Conservation (phyloP, 805 yeast genomes). For the Kodamaea kaohsiungensis region DNA sequence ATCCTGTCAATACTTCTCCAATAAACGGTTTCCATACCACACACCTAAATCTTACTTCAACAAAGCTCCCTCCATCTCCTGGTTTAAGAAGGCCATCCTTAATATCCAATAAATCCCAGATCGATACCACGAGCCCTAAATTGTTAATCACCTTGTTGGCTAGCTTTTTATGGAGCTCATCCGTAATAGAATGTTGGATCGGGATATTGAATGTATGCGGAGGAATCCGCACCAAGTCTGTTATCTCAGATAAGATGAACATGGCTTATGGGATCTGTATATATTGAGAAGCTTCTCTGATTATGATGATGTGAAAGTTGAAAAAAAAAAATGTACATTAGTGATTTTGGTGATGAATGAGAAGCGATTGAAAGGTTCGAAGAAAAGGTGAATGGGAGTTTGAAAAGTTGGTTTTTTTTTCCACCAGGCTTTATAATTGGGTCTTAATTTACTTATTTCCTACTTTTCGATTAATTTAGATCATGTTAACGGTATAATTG, state of each 20-base stretch:
- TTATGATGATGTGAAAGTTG: not conserved
- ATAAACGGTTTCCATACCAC: constrained; percentile 91
- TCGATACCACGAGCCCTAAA: constrained; percentile 78
- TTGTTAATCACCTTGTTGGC: constrained; percentile 83
- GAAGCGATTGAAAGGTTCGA: not conserved
- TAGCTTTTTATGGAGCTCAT: constrained; percentile 81
- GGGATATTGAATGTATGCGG: constrained; percentile 81
- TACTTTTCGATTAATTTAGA: not conserved
- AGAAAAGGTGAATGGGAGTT: not conserved
- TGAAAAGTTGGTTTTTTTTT: no score
- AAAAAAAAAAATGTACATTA: not conserved
- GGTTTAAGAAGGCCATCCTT: constrained; percentile 90
- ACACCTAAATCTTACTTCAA: constrained; percentile 71
- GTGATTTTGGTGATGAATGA: not conserved
- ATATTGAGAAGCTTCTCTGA: not conserved
- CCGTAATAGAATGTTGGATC: constrained; percentile 68
- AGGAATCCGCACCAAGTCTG: constrained; percentile 85
- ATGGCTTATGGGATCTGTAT: constrained; percentile 34
- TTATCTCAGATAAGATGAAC: constrained; percentile 81
- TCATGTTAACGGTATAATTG: not conserved
- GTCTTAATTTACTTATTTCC: not conserved
- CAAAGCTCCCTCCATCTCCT: constrained; percentile 90
- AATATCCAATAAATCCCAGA: constrained; percentile 80
- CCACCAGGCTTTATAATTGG: not conserved
- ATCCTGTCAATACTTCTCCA: constrained; percentile 90